phyloP scores from a whole-genome alignment of 1,284 basidiomycete genomes.

The Trametes sp. region DNA sequence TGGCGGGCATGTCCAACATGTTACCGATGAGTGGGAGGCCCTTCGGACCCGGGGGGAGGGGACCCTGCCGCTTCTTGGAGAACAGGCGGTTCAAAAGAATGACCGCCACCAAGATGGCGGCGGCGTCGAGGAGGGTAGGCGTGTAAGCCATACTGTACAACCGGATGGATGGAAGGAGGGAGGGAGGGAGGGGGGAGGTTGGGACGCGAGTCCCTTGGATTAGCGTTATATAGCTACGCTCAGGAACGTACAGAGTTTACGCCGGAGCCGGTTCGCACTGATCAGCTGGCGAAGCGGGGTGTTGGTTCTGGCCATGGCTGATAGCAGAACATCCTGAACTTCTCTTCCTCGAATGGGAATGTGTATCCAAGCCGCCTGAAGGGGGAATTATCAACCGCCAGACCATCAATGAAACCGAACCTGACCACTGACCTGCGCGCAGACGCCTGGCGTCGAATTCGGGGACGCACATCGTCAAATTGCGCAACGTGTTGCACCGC shows the following conservation, averaged over 20 bases:
- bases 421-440: conserved; percentile 5
- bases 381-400: conserved; percentile 17
- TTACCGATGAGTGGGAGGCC: conserved; percentile 44
- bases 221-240: conserved; percentile 15
- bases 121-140: conserved; percentile 27
- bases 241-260: conserved; percentile 12
- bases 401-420: conserved; percentile 19
- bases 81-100: conserved; percentile 28
- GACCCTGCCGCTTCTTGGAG: conserved; percentile 20
- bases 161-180: not conserved
- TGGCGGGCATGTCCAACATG: conserved; percentile 41
- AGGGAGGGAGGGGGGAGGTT: conserved; percentile 2
- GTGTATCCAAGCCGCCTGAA: conserved; percentile 13
- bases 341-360: conserved; percentile 19
- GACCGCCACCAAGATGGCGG: conserved; percentile 24
- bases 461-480: not conserved
- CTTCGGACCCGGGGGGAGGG: conserved; percentile 43
- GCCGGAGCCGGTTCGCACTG: conserved; percentile 3
- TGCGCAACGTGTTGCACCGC: conserved; percentile 8
- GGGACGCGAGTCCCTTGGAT: not conserved
- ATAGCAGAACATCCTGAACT: conserved; percentile 14
- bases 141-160: conserved; percentile 30
- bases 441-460: conserved; percentile 8
- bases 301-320: conserved; percentile 13
- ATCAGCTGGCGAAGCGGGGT: conserved; percentile 12